These are phyloP conservation scores for Scheffersomyces insectosa DNA, from an alignment of 1,139 yeast species.

Conservation along the genomic window DNA sequence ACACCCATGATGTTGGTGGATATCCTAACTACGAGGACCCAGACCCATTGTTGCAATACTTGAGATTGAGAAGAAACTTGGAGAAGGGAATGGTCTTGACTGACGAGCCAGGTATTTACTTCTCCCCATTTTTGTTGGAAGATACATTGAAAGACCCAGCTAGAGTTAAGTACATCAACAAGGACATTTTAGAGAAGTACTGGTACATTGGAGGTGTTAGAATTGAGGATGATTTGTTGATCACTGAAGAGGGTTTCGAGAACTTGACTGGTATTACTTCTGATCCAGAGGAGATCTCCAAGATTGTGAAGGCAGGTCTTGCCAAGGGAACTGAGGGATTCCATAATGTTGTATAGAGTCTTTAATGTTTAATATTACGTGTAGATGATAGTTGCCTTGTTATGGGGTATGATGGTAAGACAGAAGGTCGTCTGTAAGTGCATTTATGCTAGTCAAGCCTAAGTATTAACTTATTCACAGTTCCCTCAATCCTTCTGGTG, in stretches of 20 bases:
- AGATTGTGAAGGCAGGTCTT: slow-evolving; percentile 72
- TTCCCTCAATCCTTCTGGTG: too few species aligned
- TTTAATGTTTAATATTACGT: too few species aligned
- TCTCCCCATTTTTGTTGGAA: slow-evolving; percentile 77
- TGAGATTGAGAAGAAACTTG: slow-evolving; percentile 77
- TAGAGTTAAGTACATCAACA: slow-evolving; percentile 62
- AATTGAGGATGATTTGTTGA: slow-evolving; percentile 88
- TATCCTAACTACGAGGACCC: slow-evolving; percentile 80
- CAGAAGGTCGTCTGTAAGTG: too few species aligned
- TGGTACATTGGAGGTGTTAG: slow-evolving; percentile 94
- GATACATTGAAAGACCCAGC: slow-evolving; percentile 59
- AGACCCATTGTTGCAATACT: slow-evolving; percentile 69
- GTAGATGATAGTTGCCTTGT: too few species aligned
- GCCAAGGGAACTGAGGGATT: slow-evolving; percentile 62
- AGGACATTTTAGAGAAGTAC: slow-evolving; percentile 68
- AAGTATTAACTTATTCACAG: too few species aligned
- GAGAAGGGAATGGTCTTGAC: slow-evolving; percentile 84
- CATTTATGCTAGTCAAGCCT: too few species aligned
- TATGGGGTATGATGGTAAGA: too few species aligned
- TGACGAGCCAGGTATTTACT: slow-evolving; percentile 94
- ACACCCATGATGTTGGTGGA: slow-evolving; percentile 96
- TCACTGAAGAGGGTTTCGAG: slow-evolving; percentile 75
- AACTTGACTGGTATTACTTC: slow-evolving; percentile 81
- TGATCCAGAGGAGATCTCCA: slow-evolving; percentile 78
- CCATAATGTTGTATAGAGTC: slow-evolving; percentile 53